phyloP scores from a whole-genome alignment of 2,329 filamentous ascomycete species.

The Venturia aucupariae region DNA sequence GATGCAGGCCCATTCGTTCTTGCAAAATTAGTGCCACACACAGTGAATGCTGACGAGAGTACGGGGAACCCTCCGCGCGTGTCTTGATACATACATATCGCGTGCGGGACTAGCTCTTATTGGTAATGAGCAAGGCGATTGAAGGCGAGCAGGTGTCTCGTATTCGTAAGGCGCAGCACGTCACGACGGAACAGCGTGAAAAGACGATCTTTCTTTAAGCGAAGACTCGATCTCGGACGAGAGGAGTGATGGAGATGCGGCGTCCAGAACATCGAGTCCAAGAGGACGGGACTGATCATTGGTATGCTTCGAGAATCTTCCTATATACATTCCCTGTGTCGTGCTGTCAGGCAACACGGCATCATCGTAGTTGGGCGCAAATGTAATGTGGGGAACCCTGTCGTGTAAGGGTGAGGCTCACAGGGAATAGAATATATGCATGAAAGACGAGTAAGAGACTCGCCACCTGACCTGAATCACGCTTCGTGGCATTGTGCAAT shows the following conservation, averaged over 20 bases:
- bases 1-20: background rate
- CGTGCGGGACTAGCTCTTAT: background rate
- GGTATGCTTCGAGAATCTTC: background rate
- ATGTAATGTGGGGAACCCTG: background rate
- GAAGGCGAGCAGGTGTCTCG: background rate
- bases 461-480: background rate
- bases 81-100: background rate
- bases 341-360: background rate
- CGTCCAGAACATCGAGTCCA: background rate
- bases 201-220: background rate
- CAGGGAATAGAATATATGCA: background rate
- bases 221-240: background rate
- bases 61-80: background rate
- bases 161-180: background rate
- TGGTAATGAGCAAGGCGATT: background rate
- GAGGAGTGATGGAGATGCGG: background rate
- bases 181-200: background rate
- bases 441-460: background rate
- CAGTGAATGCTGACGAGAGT: background rate
- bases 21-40: background rate
- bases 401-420: background rate
- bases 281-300: background rate
- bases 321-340: background rate
- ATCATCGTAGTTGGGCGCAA: background rate
- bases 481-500: background rate